Evolutionary conservation across 768 basidiomycete species (phyloP).

Genomic region (Collybia nuda): DNA sequence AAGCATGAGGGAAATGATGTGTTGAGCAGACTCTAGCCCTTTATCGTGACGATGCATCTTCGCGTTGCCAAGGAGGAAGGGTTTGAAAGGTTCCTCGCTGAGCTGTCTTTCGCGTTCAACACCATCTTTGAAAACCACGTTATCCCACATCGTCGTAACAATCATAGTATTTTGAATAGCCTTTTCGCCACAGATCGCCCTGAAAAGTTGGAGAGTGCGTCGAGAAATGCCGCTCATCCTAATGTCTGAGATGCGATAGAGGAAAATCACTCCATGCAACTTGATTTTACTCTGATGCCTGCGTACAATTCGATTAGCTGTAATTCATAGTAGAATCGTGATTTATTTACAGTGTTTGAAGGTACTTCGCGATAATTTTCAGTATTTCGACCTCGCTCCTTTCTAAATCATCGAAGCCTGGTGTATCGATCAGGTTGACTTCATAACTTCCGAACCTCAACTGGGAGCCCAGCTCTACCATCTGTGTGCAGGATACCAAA

Average conservation of each 20-base stretch:
- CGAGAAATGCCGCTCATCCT: constrained; percentile 14
- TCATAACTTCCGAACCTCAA: not conserved
- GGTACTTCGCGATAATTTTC: constrained; percentile 6
- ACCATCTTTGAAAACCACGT: constrained; percentile 15
- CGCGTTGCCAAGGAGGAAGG: not conserved
- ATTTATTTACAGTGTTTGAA: constrained; percentile 7
- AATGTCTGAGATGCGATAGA: constrained; percentile 36
- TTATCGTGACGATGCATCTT: not conserved
- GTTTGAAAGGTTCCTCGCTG: not conserved
- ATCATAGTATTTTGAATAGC: constrained; percentile 41
- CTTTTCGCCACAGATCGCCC: constrained; percentile 26
- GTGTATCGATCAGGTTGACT: constrained; percentile 16
- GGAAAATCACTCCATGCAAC: constrained; percentile 33
- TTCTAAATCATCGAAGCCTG: constrained; percentile 14
- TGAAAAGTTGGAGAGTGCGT: constrained; percentile 8
- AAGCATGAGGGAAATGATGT: not conserved
- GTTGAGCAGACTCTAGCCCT: not conserved
- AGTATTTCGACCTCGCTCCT: constrained; percentile 5
- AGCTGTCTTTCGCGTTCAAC: not conserved
- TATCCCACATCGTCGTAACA: constrained; percentile 46
- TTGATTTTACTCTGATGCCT: constrained; percentile 4
- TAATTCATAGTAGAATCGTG: not conserved
- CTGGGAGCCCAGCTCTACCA: constrained; percentile 1
- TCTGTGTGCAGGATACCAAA: constrained; percentile 11
- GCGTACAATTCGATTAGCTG: too few species aligned